These are phyloP conservation scores for Ceratocystis cubensis DNA, from an alignment of 2,329 filamentous ascomycete genomes.

Conservation along the genomic window DNA sequence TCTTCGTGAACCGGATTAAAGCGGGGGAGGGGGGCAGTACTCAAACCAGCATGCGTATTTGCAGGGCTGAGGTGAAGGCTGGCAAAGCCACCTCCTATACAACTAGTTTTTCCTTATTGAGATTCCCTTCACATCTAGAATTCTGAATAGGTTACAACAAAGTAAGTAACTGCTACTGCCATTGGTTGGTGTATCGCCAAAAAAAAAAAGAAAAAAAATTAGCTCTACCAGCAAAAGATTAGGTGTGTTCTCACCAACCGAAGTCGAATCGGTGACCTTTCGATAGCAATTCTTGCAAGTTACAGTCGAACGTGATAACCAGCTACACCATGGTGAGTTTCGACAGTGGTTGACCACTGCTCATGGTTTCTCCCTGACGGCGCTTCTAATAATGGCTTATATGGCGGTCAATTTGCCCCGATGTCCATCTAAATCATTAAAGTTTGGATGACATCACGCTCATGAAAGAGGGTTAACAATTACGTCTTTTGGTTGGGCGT, in stretches of 20 bases:
- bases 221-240: constrained; percentile 24
- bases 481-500: no score
- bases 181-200: constrained; percentile 3
- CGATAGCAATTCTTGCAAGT: constrained; percentile 19
- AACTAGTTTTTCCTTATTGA: background rate
- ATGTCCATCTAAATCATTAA: no score
- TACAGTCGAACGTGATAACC: constrained; percentile 22
- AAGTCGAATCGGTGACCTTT: constrained; percentile 21
- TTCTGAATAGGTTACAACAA: constrained; percentile 14
- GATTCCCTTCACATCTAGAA: background rate
- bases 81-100: constrained; percentile 12
- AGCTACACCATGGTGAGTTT: constrained; percentile 21
- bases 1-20: background rate
- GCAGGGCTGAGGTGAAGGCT: constrained; percentile 3
- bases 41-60: constrained; percentile 2
- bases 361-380: constrained; percentile 6
- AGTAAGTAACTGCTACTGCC: constrained; percentile 10
- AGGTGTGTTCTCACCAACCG: constrained; percentile 23
- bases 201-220: constrained; percentile 26
- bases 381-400: background rate
- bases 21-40: background rate
- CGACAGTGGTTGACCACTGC: constrained; percentile 18
- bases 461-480: no score
- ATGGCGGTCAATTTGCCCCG: background rate
- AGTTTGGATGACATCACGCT: no score